phyloP scores from a whole-genome alignment of 2,329 filamentous ascomycete species.

The Alternaria arborescens region DNA sequence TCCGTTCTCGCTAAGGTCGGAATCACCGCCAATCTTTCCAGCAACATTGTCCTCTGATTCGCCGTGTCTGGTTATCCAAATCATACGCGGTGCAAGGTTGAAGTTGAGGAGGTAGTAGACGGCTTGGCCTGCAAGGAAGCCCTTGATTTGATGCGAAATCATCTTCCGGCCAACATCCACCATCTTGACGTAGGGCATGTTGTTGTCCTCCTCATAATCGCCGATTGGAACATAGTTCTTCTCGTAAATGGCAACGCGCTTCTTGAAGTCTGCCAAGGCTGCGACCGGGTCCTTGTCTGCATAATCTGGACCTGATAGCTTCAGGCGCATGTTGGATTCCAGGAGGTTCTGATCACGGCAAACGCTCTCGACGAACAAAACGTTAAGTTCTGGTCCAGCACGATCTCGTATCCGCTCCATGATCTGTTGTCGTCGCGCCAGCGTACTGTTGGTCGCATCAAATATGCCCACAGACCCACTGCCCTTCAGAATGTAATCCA shows the following conservation, averaged over 20 bases:
- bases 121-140: conserved; percentile 90
- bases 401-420: conserved; percentile 83
- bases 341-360: conserved; percentile 85
- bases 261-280: conserved; percentile 89
- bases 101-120: conserved; percentile 97
- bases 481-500: conserved; percentile 84
- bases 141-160: conserved; percentile 86
- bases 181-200: conserved; percentile 97
- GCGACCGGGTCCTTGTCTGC: conserved; percentile 88
- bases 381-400: conserved; percentile 84
- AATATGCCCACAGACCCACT: conserved; percentile 93
- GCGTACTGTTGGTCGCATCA: conserved; percentile 96
- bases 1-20: conserved; percentile 81
- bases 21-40: conserved; percentile 91
- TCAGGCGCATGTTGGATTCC: conserved; percentile 96
- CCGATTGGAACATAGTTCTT: conserved; percentile 92
- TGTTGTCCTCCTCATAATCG: conserved; percentile 86
- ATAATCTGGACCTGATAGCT: conserved; percentile 95
- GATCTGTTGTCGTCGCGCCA: conserved; percentile 82
- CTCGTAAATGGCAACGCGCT: conserved; percentile 90
- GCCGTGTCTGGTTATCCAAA: conserved; percentile 97
- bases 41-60: conserved; percentile 87
- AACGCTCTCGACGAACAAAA: conserved; percentile 94
- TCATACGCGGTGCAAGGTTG: conserved; percentile 92
- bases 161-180: conserved; percentile 96